Base-by-base conservation (phyloP, 495 filamentous ascomycete species). In the Aspergillus kassunensis region DNA sequence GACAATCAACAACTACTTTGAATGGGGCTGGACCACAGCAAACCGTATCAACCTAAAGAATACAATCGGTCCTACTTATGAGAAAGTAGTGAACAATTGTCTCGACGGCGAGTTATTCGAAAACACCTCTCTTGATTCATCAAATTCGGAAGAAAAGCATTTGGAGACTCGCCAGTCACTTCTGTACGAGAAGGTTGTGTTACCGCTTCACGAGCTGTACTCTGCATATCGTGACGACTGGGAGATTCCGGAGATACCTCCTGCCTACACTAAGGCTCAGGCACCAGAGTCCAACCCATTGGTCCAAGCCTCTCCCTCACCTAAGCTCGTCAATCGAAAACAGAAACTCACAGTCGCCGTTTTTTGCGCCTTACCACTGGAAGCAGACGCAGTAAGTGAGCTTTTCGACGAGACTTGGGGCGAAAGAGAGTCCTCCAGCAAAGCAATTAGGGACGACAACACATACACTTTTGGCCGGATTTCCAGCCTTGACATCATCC, bases 281-380 rank as follows among this genome's bases (percentile, higher is more conserved):
- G 13, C 30, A 33, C 4, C 30, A 11, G 30, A 33, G 13, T 9
- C 35, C 2, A 12, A 37, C 35, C n/a, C 5, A 15, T 9, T n/a
- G 30, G 7, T n/a, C 4, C n/a, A 16, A 4, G 11, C 1, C 0
- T 9, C 24, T 6, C 13, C 40, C 13, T 7, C 40, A 25, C 20
- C 13, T 10, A 6, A 25, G 6, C 5, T 21, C 1, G 40, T 19
- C 9, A 27, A 27, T 27, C 24, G 24, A 4, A 9, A 27, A 4
- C 24, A 27, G 9, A n/a, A n/a, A 11, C 43, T 51, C 35, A 19
- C 12, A 4, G 7, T 51, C 7, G 48, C 36, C 7, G 64, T 68
- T 8, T 51, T 68, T 12, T 66, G 66, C 24, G 64, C 64, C 15
- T 50, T 69, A 4, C 45, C 54, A 11, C 20, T 57, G 23, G 64